Evolutionary conservation across 148 eudicot genomes (phyloP), one percentile per base, ranked within the genome.

Genomic region (Oxyria digyna): DNA sequence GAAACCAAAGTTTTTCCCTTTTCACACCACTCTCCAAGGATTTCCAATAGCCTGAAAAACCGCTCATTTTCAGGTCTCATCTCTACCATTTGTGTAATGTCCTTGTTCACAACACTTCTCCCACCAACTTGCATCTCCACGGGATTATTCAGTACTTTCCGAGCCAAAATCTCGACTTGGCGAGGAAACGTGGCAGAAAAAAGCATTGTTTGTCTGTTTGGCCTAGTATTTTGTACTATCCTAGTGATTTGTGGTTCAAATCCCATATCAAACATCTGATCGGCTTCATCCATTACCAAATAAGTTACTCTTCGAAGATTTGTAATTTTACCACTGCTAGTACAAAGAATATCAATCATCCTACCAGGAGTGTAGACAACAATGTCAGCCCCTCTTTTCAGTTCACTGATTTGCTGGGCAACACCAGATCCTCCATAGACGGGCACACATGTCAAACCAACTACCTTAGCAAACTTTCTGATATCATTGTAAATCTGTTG

Each of bases 101-200:
- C 96, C 71, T 82, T 87, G 81, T 89, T 89, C 57, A 89, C 96
- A 67, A 89, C 91, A 81, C 96, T 89, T 71, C 91, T 78, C 17
- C 96, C 96, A 72, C 96, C 96, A 43, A 89, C 96, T 79, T 89
- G 91, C 59, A 89, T 81, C 66, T 87, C 89, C 72, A 89, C 89
- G n/a, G n/a, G n/a, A n/a, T n/a, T n/a, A n/a, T n/a, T n/a, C n/a
- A n/a, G n/a, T n/a, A n/a, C n/a, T n/a, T 89, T 86, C 32, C 86
- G 80, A 4, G 96, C 96, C 84, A 89, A 74, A 62, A 85, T 76
- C 68, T 89, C 96, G 69, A 89, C 96, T 76, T 87, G 91, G 6
- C 91, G 91, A 35, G 96, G 96, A 67, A 89, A 89, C 45, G 96
- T 89, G 35, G 96, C 96, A 37, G 96, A 89, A 75, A 89, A 89